Evolutionary conservation across 805 yeast species (phyloP).

Genomic region (Blastobotrys peoriensis): DNA sequence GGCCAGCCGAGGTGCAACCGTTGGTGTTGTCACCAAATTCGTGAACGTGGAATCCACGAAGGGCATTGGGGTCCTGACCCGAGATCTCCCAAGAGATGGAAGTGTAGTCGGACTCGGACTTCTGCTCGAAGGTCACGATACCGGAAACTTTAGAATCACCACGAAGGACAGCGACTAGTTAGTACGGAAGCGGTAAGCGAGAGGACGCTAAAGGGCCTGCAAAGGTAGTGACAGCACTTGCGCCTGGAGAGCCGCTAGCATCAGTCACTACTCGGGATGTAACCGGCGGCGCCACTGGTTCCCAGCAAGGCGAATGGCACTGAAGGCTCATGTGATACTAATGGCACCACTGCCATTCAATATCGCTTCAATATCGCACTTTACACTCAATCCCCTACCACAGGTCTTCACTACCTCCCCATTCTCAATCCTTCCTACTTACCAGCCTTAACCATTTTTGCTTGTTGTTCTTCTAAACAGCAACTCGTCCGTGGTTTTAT

Average conservation of each 20-base stretch:
- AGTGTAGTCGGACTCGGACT: slow-evolving; percentile 72
- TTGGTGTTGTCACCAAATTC: slow-evolving; percentile 98
- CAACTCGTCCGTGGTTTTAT: background rate
- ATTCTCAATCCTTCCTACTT: background rate
- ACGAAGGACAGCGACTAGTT: slow-evolving; percentile 83
- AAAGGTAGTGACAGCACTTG: too few species aligned
- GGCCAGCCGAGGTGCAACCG: slow-evolving; percentile 98
- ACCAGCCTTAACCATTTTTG: background rate
- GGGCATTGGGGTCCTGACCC: slow-evolving; percentile 84
- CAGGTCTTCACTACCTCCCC: background rate
- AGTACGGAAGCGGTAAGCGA: too few species aligned
- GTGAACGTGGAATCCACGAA: slow-evolving; percentile 97
- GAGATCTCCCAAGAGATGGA: slow-evolving; percentile 80
- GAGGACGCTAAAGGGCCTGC: too few species aligned
- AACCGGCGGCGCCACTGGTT: too few species aligned
- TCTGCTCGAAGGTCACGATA: slow-evolving; percentile 80
- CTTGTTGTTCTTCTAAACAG: background rate
- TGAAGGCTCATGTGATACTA: too few species aligned
- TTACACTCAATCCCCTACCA: background rate
- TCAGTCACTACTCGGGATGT: too few species aligned
- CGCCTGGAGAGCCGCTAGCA: too few species aligned
- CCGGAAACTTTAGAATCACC: slow-evolving; percentile 92
- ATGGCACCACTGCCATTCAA: too few species aligned
- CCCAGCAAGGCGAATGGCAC: too few species aligned
- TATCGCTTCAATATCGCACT: too few species aligned